phyloP scores from a whole-genome alignment of 495 filamentous ascomycete genomes.

The Coniosporium apollinis region DNA sequence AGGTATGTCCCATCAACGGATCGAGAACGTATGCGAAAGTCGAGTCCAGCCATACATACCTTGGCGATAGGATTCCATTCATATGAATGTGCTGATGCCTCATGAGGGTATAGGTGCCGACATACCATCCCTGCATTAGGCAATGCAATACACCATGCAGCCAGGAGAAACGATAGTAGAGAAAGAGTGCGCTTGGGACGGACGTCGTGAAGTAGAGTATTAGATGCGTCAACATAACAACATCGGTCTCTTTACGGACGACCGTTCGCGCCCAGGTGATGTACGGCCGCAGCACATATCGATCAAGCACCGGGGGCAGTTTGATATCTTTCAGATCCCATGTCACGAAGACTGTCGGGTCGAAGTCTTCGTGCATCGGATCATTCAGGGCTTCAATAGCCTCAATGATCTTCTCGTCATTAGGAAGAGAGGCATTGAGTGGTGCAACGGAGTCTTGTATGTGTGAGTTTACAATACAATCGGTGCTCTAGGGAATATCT shows the following conservation, averaged over 20 bases:
- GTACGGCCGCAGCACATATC: constrained; percentile 39
- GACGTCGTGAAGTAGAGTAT: constrained; percentile 52
- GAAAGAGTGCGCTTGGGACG: constrained; percentile 44
- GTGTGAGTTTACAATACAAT: neutral
- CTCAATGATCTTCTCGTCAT: constrained; percentile 4
- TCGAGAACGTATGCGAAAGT: constrained; percentile 57
- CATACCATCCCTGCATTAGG: constrained; percentile 42
- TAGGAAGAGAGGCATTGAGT: neutral
- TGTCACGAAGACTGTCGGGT: constrained; percentile 35
- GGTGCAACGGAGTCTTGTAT: neutral
- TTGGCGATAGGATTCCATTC: constrained; percentile 38
- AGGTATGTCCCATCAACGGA: constrained; percentile 66
- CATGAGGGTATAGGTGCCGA: constrained; percentile 61
- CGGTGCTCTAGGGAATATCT: neutral
- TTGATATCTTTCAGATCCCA: constrained; percentile 33
- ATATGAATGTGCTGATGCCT: constrained; percentile 73
- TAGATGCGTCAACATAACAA: constrained; percentile 63
- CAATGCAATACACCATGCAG: constrained; percentile 46
- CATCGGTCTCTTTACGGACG: constrained; percentile 45
- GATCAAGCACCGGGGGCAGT: constrained; percentile 27
- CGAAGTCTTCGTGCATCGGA: constrained; percentile 27
- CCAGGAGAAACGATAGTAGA: constrained; percentile 49
- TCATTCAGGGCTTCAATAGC: constrained; percentile 37
- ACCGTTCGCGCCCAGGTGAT: constrained; percentile 33
- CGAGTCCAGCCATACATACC: constrained; percentile 33